Percentiles rank a stretch among this genome's conserved stretches.
phyloP scores from a whole-genome alignment of 2,329 filamentous ascomycete species.

The Cladosporium phlei region DNA sequence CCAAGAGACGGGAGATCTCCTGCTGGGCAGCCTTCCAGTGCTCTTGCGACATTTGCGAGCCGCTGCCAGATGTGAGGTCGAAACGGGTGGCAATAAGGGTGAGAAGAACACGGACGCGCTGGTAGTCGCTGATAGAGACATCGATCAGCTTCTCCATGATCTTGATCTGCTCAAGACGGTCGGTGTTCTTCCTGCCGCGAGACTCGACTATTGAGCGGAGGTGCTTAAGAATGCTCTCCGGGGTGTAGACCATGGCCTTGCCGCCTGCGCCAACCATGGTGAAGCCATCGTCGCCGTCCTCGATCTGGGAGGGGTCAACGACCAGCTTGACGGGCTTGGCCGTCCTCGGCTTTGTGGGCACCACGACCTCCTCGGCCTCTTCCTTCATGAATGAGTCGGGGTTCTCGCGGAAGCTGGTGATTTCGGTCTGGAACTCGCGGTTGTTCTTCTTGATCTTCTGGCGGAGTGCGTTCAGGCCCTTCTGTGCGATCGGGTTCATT shows the following conservation, averaged over 20 bases:
- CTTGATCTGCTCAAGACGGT: conserved; percentile 88
- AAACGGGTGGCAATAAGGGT: conserved; percentile 91
- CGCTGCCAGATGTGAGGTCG: conserved; percentile 76
- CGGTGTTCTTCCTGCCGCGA: conserved; percentile 97
- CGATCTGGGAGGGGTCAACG: conserved; percentile 47
- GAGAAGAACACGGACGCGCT: conserved; percentile 85
- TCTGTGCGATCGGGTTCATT: conserved; percentile 95
- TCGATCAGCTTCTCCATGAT: conserved; percentile 95
- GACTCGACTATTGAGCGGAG: conserved; percentile 89
- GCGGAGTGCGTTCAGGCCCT: conserved; percentile 93
- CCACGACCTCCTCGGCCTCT: conserved; percentile 66
- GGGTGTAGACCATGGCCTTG: conserved; percentile 83
- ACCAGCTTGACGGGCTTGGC: conserved; percentile 44
- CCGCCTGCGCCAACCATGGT: conserved; percentile 84
- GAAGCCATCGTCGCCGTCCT: conserved; percentile 78
- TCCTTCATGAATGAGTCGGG: conserved; percentile 86
- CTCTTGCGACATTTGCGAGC: conserved; percentile 83
- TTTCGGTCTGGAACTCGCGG: conserved; percentile 84
- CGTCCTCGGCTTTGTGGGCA: conserved; percentile 48
- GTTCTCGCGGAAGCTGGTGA: conserved; percentile 80
- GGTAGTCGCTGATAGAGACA: conserved; percentile 85
- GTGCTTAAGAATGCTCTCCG: conserved; percentile 97
- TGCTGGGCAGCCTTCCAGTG: conserved; percentile 94
- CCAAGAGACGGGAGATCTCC: conserved; percentile 73
- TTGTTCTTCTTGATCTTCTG: conserved; percentile 99